Base-by-base conservation (phyloP, 1,284 basidiomycete species). In the Heterobasidion parviporum region DNA sequence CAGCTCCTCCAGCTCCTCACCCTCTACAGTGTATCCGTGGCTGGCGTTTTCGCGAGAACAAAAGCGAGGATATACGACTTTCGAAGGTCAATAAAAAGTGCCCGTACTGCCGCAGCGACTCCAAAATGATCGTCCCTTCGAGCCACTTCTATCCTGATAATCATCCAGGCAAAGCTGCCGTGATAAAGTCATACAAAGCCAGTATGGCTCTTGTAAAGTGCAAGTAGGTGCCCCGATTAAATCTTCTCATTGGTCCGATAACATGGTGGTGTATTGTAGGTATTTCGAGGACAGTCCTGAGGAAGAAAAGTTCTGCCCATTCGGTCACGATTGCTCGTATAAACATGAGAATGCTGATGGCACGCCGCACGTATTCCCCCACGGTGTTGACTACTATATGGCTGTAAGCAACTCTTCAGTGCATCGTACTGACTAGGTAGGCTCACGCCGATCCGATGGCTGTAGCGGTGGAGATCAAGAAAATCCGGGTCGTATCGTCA, bases 261-360 rank as follows among this genome's bases (percentile, higher is more conserved):
- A 7, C 33, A 34, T 32, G 43, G 7, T 15, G 53, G n/a, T 16
- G 34, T 32, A 5, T 53, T 52, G 20, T 54, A 87, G 86, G 54
- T 81, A 88, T 63, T 90, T 89, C 65, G 70, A 78, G 56, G 63
- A 71, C 48, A 63, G 62, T 4, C 64, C 69, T 1, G 58, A 65
- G 35, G 71, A 72, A 44, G 79, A 81, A 26, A 26, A 26, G 0
- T 76, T 75, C 54, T 90, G 87, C 67, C 87, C 86, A 1, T 90
- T 87, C 60, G 88, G 87, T 33, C 74, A 73, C 48, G 87, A 90
- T 56, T 90, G 87, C 64, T 88, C 89, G 65, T 90, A 89, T 64
- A 76, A 80, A 61, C 87, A 90, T 63, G 63, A 72, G 53, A 83
- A 85, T 35, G 67, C 69, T 1, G 87, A 90, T 62, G 87, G 88